A percentile compares a stretch with the other conserved stretches of the same genome.
Evolutionary conservation across 805 yeast genomes (phyloP).

Genomic region (Metschnikowia koreensis): DNA sequence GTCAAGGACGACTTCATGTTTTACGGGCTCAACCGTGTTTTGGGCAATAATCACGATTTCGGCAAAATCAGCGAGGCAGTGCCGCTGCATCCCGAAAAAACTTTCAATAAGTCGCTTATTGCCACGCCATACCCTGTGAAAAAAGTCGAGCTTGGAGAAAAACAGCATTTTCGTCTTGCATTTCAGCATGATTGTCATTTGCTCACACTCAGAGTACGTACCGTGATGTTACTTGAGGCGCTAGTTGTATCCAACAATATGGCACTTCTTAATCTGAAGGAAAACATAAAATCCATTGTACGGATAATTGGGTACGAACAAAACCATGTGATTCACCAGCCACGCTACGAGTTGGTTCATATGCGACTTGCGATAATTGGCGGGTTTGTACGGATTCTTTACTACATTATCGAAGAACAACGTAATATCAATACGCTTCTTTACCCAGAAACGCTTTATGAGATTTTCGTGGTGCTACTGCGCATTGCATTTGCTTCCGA

Average conservation of each 20-base stretch:
- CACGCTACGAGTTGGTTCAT: constrained; percentile 40
- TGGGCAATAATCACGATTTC: constrained; percentile 52
- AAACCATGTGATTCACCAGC: constrained; percentile 41
- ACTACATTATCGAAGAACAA: constrained; percentile 36
- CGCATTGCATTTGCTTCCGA: constrained; percentile 51
- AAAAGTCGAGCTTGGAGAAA: neutral
- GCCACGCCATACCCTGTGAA: constrained; percentile 15
- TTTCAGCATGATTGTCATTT: constrained; percentile 44
- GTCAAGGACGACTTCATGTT: constrained; percentile 41
- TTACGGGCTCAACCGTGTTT: constrained; percentile 51
- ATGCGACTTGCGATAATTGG: constrained; percentile 42
- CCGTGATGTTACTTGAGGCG: constrained; percentile 50
- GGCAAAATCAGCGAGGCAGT: constrained; percentile 42
- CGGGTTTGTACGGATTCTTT: constrained; percentile 37
- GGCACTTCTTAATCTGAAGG: constrained; percentile 33
- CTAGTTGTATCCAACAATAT: constrained; percentile 30
- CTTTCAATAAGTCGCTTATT: constrained; percentile 7
- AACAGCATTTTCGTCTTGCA: constrained; percentile 17
- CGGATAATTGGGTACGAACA: constrained; percentile 50
- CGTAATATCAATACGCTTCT: constrained; percentile 32
- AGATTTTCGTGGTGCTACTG: constrained; percentile 50
- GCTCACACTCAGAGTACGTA: constrained; percentile 42
- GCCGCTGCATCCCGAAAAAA: constrained; percentile 23
- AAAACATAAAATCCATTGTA: constrained; percentile 40
- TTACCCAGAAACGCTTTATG: constrained; percentile 42